Base-by-base conservation (phyloP, 106 monocot species). In the Apostasia shenzhenica region DNA sequence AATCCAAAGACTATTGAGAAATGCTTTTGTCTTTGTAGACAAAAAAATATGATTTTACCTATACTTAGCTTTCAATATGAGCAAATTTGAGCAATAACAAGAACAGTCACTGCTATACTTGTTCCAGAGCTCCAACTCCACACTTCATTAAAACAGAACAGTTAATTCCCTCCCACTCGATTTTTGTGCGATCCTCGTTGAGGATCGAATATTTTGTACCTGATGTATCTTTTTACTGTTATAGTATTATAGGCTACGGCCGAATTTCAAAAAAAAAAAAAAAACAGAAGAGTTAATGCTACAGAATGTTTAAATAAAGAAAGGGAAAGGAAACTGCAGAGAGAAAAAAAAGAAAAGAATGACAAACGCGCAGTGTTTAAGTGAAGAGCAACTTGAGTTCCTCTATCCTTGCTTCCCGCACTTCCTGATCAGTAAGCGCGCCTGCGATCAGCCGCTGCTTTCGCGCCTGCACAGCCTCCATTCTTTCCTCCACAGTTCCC, bases 401-500 rank as follows among this genome's bases (percentile, higher is more conserved):
- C 78, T 95, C 88, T 69, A 95, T 80, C 11, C 95, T 83, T 45
- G 95, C 88, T 11, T 83, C 81, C 2, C 95, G 86, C 11, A 95
- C 82, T 78, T 95, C 91, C 64, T 95, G 86, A 78, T 95, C 91
- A 3, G 88, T 95, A 41, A 95, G 71, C 41, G 95, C 95, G 6
- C 95, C 95, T 44, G 81, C 77, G 12, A 95, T 95, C 91, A 95
- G 80, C 67, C 80, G 83, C 75, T 95, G 88, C 72, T 95, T 95
- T 53, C 88, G 79, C 8, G 88, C 95, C 64, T 95, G 91, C 57
- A 95, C 85, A 39, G 78, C 76, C 76, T 85, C 86, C 95, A 95
- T 91, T 66, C 84, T 83, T 65, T 95, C 91, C 71, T 95, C 95
- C 26, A 95, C 95, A 8, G 95, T 95, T 49, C 88, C 95, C 95